phyloP scores from a whole-genome alignment of 306 rosid genomes.

The Nissolia schottii region DNA sequence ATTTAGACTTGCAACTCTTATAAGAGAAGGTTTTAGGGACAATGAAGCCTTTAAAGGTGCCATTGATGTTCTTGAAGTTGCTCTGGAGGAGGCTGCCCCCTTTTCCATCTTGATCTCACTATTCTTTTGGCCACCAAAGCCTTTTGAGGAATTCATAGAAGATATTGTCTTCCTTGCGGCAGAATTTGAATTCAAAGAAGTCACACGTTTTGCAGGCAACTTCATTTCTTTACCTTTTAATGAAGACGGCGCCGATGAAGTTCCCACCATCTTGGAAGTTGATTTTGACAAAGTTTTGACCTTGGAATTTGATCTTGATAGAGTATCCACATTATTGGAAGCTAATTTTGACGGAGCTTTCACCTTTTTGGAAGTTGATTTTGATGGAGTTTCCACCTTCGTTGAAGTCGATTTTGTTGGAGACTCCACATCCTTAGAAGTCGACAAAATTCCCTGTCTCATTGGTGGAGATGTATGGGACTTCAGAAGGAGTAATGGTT shows the following conservation, averaged over 20 bases:
- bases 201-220: conserved; percentile 32
- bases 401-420: conserved; percentile 6
- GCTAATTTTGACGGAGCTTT: conserved; percentile 12
- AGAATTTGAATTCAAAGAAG: conserved; percentile 34
- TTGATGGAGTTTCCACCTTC: neutral
- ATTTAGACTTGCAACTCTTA: conserved; percentile 37
- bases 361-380: neutral
- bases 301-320: neutral
- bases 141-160: conserved; percentile 30
- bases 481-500: conserved; percentile 23
- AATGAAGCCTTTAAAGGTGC: conserved; percentile 24
- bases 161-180: conserved; percentile 29
- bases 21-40: conserved; percentile 44
- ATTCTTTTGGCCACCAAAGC: conserved; percentile 24
- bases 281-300: neutral
- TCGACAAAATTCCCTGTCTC: conserved; percentile 36
- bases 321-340: neutral
- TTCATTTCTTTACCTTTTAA: conserved; percentile 27
- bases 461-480: conserved; percentile 5
- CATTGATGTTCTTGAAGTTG: conserved; percentile 40
- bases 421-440: conserved; percentile 31
- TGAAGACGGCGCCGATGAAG: conserved; percentile 24
- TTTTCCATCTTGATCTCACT: conserved; percentile 39
- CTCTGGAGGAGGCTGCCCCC: conserved; percentile 28
- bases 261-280: conserved; percentile 20